A percentile compares a stretch with the other conserved stretches of the same genome.
Evolutionary conservation across 306 rosid species (phyloP).

Genomic region (Vachellia collinsii): DNA sequence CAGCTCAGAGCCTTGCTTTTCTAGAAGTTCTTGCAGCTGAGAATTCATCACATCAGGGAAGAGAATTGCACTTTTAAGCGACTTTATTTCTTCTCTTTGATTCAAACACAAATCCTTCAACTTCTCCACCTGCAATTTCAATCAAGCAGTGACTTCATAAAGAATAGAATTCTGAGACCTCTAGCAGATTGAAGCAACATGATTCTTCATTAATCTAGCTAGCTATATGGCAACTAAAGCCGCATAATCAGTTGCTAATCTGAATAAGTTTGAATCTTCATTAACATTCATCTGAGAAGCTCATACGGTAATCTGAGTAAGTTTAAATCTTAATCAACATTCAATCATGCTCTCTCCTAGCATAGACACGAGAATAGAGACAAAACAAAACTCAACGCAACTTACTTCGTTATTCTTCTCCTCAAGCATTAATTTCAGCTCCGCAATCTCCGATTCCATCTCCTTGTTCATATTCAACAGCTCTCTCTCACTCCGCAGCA

Average conservation of each 20-base stretch:
- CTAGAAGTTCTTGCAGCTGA: slow-evolving; percentile 76
- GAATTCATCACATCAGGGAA: slow-evolving; percentile 86
- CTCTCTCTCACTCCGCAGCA: slow-evolving; percentile 93
- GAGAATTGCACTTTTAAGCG: slow-evolving; percentile 75
- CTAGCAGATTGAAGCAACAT: too few species aligned
- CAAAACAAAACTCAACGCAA: not conserved
- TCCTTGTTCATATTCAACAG: slow-evolving; percentile 73
- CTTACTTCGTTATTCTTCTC: slow-evolving; percentile 80
- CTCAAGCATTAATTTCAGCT: slow-evolving; percentile 62
- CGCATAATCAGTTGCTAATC: too few species aligned
- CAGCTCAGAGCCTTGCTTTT: slow-evolving; percentile 87
- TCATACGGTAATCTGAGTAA: too few species aligned
- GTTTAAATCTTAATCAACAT: not conserved
- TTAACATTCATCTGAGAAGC: too few species aligned
- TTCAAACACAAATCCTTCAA: slow-evolving; percentile 91
- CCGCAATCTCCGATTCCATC: slow-evolving; percentile 59
- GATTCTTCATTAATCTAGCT: not conserved
- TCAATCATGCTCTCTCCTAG: not conserved
- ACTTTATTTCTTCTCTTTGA: slow-evolving; percentile 92
- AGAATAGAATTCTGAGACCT: too few species aligned
- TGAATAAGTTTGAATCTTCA: not conserved
- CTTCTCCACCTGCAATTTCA: slow-evolving; percentile 78
- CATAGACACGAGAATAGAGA: not conserved
- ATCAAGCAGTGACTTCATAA: not conserved
- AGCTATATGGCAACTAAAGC: not conserved